Evolutionary conservation across 176 grass and related monocot species (phyloP).

Genomic region (Chrysopogon serrulatus): DNA sequence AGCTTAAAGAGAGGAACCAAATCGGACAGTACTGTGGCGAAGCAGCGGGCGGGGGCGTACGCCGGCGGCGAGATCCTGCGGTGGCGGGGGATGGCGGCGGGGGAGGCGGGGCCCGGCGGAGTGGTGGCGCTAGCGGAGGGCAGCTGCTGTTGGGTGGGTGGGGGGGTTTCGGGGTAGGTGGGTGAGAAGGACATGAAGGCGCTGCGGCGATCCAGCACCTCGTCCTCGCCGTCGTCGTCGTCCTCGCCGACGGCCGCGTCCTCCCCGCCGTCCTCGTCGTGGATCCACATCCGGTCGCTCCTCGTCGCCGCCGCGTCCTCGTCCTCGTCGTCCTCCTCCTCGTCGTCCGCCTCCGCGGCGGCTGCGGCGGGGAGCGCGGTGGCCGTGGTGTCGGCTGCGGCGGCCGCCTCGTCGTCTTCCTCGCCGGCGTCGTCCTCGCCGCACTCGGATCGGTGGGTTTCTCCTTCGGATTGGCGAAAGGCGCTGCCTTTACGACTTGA

Average conservation of each 20-base stretch:
- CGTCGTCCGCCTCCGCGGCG: neutral
- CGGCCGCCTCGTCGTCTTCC: constrained; percentile 24
- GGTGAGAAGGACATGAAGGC: constrained; percentile 75
- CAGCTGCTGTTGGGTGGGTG: neutral
- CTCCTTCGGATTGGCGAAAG: constrained; percentile 5
- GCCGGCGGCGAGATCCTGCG: constrained; percentile 47
- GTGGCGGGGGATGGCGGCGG: constrained; percentile 21
- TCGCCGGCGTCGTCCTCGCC: constrained; percentile 55
- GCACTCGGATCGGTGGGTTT: constrained; percentile 61
- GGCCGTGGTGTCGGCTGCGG: constrained; percentile 19
- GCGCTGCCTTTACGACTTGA: neutral
- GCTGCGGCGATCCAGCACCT: constrained; percentile 70
- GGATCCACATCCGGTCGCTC: constrained; percentile 92
- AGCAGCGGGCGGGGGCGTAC: neutral
- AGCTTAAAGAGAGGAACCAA: constrained; percentile 14
- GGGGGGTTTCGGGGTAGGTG: constrained; percentile 15
- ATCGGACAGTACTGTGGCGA: constrained; percentile 11
- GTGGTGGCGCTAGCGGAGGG: constrained; percentile 27
- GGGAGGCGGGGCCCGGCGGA: constrained; percentile 7
- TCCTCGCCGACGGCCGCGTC: constrained; percentile 63
- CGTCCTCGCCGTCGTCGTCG: constrained; percentile 57
- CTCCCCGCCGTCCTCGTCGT: constrained; percentile 72
- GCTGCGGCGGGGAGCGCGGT: constrained; percentile 25
- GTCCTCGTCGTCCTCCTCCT: neutral
- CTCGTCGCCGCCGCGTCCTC: constrained; percentile 68